These are phyloP conservation scores for Tolypocladium endophyticum DNA, from an alignment of 2,329 filamentous ascomycete genomes.

Conservation along the genomic window DNA sequence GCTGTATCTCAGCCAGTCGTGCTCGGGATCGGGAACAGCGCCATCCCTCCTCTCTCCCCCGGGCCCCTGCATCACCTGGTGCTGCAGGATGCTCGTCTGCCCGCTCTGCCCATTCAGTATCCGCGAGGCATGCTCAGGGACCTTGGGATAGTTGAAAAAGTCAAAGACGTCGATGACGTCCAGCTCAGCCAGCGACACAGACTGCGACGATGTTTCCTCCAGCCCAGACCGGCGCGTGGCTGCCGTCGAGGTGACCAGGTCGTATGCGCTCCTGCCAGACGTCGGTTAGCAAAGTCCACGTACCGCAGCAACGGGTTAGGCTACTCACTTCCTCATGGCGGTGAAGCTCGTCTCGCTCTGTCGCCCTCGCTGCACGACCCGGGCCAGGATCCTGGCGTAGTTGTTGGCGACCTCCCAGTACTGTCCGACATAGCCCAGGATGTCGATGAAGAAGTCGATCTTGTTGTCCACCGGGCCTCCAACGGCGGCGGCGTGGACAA, in stretches of 20 bases:
- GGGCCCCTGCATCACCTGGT: conserved; percentile 5
- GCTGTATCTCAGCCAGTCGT: conserved; percentile 9
- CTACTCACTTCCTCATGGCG: conserved; percentile 28
- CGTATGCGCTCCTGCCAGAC: conserved; percentile 24
- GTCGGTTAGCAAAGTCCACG: conserved; percentile 1
- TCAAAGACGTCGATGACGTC: conserved; percentile 34
- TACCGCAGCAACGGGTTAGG: not conserved
- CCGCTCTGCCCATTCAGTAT: conserved; percentile 6
- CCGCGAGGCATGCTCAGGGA: conserved; percentile 11
- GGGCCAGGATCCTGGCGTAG: conserved; percentile 28
- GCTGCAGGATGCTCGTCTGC: conserved; percentile 13
- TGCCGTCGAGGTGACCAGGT: conserved; percentile 25
- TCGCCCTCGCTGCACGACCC: conserved; percentile 25
- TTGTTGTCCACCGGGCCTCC: conserved; percentile 24
- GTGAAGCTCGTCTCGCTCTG: conserved; percentile 25
- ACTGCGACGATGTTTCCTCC: conserved; percentile 26
- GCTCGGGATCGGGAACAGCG: conserved; percentile 5
- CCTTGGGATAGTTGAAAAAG: conserved; percentile 32
- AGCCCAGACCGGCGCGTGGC: conserved; percentile 24
- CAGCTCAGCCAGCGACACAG: conserved; percentile 26
- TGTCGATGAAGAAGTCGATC: conserved; percentile 33
- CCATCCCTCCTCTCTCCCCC: not conserved
- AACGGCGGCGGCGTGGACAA: conserved; percentile 29
- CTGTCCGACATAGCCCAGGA: conserved; percentile 27
- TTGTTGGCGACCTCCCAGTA: conserved; percentile 33